A percentile compares a stretch with the other conserved stretches of the same genome.
Evolutionary conservation across 1,139 yeast species (phyloP).

Genomic region (Nadsonia commutata): DNA sequence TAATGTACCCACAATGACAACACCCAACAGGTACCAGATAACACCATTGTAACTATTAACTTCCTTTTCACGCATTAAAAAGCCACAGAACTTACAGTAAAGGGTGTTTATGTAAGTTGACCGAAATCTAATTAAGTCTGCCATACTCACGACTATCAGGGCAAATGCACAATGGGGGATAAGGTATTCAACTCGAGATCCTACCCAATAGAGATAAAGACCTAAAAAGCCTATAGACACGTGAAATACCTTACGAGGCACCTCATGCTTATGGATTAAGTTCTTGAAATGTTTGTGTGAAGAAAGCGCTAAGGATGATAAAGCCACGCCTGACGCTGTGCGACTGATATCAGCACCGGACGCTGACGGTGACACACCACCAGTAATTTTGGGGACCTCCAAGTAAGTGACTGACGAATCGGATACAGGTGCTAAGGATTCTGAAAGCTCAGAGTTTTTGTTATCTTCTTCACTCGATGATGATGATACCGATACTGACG

Average conservation of each 20-base stretch:
- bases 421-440: no score
- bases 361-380: no score
- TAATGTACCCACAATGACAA: slow-evolving; percentile 49
- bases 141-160: slow-evolving; percentile 39
- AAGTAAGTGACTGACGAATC: no score
- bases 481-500: not conserved
- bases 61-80: slow-evolving; percentile 73
- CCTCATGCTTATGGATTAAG: slow-evolving; percentile 62
- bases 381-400: no score
- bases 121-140: slow-evolving; percentile 57
- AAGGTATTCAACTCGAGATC: slow-evolving; percentile 40
- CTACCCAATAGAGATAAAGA: slow-evolving; percentile 52
- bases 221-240: slow-evolving; percentile 78
- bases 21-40: slow-evolving; percentile 70
- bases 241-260: slow-evolving; percentile 77
- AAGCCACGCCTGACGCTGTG: not conserved
- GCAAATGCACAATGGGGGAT: slow-evolving; percentile 37
- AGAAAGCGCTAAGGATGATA: slow-evolving; percentile 12
- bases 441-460: no score
- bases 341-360: not conserved
- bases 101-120: slow-evolving; percentile 44
- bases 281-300: slow-evolving; percentile 30
- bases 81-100: slow-evolving; percentile 56
- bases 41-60: slow-evolving; percentile 61
- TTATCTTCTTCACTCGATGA: not conserved